phyloP scores from a whole-genome alignment of 495 filamentous ascomycete species.

The Xylaria palmicola region DNA sequence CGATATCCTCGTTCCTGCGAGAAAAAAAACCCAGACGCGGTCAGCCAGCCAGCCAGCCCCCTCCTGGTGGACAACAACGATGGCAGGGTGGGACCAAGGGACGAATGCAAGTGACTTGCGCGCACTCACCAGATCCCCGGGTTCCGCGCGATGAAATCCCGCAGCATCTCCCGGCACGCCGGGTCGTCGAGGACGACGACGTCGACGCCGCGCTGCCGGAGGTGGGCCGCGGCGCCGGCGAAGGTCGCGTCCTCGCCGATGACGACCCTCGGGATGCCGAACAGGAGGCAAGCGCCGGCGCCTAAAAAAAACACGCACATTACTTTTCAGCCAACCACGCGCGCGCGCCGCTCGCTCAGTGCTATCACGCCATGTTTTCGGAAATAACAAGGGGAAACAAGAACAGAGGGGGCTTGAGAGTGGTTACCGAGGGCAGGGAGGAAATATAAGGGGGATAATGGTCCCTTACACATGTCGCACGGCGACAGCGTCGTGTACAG shows the following conservation, averaged over 20 bases:
- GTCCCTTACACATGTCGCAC: conserved; percentile 80
- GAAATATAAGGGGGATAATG: neutral
- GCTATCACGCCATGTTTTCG: too few species aligned
- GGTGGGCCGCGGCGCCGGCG: conserved; percentile 72
- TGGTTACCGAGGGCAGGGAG: too few species aligned
- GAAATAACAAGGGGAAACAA: too few species aligned
- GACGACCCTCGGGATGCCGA: conserved; percentile 76
- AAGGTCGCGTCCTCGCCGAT: conserved; percentile 84
- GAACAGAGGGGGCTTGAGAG: too few species aligned
- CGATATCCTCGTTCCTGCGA: conserved; percentile 73
- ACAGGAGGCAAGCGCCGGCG: conserved; percentile 75
- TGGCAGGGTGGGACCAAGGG: too few species aligned
- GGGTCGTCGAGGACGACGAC: conserved; percentile 68
- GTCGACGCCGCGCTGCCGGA: conserved; percentile 69
- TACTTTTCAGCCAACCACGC: too few species aligned
- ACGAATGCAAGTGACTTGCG: too few species aligned
- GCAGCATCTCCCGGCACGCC: conserved; percentile 73
- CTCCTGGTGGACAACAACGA: too few species aligned
- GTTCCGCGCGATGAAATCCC: conserved; percentile 71
- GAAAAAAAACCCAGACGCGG: too few species aligned
- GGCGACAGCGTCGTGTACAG: conserved; percentile 89
- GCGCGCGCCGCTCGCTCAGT: too few species aligned
- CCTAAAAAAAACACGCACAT: too few species aligned
- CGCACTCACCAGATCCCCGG: conserved; percentile 76
- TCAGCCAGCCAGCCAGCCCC: neutral